These are phyloP conservation scores for Bruguiera parviflora DNA, from an alignment of 345 rosid genomes.

Conservation along the genomic window DNA sequence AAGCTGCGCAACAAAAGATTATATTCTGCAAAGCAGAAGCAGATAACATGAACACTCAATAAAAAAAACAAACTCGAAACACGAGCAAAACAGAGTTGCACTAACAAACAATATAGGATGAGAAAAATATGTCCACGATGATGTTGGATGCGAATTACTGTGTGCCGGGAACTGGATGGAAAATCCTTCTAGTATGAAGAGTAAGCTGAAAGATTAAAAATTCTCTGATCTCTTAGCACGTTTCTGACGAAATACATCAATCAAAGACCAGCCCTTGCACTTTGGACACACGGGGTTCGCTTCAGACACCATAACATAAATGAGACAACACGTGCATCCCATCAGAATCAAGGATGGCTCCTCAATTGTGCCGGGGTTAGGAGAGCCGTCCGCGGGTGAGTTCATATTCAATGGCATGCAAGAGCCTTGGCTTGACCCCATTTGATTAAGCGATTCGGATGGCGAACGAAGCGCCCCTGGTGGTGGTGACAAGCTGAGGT, in stretches of 20 bases:
- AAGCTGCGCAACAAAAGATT: no score
- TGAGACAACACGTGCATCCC: conserved; percentile 33
- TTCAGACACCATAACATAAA: conserved; percentile 35
- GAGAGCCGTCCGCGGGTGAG: neutral
- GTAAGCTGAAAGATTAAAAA: neutral
- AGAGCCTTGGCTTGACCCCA: conserved; percentile 1
- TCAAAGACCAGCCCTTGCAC: conserved; percentile 19
- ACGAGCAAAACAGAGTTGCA: no score
- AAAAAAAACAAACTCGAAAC: no score
- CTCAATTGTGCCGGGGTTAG: neutral
- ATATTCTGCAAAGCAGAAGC: no score
- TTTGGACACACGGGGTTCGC: conserved; percentile 30
- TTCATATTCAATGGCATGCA: conserved; percentile 11
- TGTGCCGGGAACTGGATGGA: no score
- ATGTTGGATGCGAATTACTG: no score
- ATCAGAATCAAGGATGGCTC: conserved; percentile 25
- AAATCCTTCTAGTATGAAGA: no score
- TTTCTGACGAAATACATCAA: conserved; percentile 16
- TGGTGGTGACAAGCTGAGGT: conserved; percentile 14
- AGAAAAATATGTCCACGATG: no score
- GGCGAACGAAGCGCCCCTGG: neutral
- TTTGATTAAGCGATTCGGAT: neutral
- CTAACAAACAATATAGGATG: no score
- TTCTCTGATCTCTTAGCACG: conserved; percentile 4
- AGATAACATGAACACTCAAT: no score